phyloP scores from a whole-genome alignment of 257 asterid species.

The Thymus mandschuricus region DNA sequence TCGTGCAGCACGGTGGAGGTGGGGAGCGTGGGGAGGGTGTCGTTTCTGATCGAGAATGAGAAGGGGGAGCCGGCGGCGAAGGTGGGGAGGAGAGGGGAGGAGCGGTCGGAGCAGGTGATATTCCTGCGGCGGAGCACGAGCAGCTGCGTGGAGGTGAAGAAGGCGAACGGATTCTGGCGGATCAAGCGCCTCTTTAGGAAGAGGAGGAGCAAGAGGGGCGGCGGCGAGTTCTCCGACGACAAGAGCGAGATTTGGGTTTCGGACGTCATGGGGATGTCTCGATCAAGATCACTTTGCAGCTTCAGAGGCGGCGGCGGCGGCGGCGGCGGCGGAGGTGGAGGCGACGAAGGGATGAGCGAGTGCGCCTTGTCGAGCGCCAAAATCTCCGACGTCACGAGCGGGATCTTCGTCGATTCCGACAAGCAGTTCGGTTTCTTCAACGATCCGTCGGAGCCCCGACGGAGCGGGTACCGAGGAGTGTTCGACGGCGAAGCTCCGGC shows the following conservation, averaged over 20 bases:
- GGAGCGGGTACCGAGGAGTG: constrained; percentile 42
- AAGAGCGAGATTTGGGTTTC: constrained; percentile 64
- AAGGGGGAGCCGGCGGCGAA: constrained; percentile 37
- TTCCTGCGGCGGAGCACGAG: constrained; percentile 71
- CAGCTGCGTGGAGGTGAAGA: constrained; percentile 85
- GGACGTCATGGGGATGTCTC: constrained; percentile 62
- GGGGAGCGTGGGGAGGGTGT: constrained; percentile 82
- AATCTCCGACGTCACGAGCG: constrained; percentile 77
- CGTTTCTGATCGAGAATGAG: constrained; percentile 76
- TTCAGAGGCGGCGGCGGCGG: constrained; percentile 56
- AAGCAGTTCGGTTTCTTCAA: constrained; percentile 26
- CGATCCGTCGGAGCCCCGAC: constrained; percentile 48
- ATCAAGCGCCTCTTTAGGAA: constrained; percentile 71
- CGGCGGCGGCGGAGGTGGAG: constrained; percentile 25
- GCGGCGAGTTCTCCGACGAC: constrained; percentile 44
- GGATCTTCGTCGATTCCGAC: constrained; percentile 53
- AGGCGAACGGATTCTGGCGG: constrained; percentile 73
- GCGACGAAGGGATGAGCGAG: constrained; percentile 58
- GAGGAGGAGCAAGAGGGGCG: constrained; percentile 45
- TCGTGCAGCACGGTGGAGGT: constrained; percentile 69
- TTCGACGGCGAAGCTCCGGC: constrained; percentile 39
- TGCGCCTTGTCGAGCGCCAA: constrained; percentile 77
- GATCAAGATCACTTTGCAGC: constrained; percentile 93
- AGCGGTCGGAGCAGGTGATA: constrained; percentile 55
- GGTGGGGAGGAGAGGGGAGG: constrained; percentile 36